Percentiles rank a stretch among this genome's conserved stretches.
Conservation (phyloP, 1,139 yeast species). For the Hyphopichia khmerensis region DNA sequence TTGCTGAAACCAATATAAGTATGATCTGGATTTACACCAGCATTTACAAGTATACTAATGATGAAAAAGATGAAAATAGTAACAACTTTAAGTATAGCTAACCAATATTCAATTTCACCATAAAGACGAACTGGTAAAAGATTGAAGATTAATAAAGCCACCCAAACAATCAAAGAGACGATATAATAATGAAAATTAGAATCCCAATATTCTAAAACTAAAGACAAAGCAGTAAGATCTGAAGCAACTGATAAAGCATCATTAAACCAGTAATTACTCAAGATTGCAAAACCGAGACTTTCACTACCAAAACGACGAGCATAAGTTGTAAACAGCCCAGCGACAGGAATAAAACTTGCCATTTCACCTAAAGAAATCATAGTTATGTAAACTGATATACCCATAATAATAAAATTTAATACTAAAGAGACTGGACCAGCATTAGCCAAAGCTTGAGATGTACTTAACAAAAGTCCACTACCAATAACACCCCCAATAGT, state of each 20-base stretch:
- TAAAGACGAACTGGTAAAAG: slow-evolving; percentile 52
- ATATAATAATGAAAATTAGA: slow-evolving; percentile 56
- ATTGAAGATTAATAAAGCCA: slow-evolving; percentile 50
- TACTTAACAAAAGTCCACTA: slow-evolving; percentile 65
- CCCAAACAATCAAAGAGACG: slow-evolving; percentile 59
- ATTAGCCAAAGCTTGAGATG: slow-evolving; percentile 55
- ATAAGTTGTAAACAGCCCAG: slow-evolving; percentile 62
- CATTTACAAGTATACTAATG: slow-evolving; percentile 37
- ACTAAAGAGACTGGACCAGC: slow-evolving; percentile 69
- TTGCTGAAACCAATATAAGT: slow-evolving; percentile 40
- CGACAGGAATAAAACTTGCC: slow-evolving; percentile 59
- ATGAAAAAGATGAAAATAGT: slow-evolving; percentile 42
- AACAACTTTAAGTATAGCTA: slow-evolving; percentile 37
- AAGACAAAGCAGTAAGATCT: slow-evolving; percentile 59
- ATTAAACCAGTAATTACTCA: slow-evolving; percentile 64
- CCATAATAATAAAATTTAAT: slow-evolving; percentile 57
- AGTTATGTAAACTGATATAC: slow-evolving; percentile 56
- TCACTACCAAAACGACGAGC: slow-evolving; percentile 62
- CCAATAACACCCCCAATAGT: slow-evolving; percentile 69
- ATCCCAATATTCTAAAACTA: slow-evolving; percentile 61
- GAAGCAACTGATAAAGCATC: slow-evolving; percentile 64
- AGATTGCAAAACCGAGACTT: slow-evolving; percentile 61
- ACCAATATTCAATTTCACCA: slow-evolving; percentile 43
- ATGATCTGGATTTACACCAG: slow-evolving; percentile 30
- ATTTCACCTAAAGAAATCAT: slow-evolving; percentile 67